Evolutionary conservation across 2,329 filamentous ascomycete species (phyloP).

Genomic region (Camillea tinctor): DNA sequence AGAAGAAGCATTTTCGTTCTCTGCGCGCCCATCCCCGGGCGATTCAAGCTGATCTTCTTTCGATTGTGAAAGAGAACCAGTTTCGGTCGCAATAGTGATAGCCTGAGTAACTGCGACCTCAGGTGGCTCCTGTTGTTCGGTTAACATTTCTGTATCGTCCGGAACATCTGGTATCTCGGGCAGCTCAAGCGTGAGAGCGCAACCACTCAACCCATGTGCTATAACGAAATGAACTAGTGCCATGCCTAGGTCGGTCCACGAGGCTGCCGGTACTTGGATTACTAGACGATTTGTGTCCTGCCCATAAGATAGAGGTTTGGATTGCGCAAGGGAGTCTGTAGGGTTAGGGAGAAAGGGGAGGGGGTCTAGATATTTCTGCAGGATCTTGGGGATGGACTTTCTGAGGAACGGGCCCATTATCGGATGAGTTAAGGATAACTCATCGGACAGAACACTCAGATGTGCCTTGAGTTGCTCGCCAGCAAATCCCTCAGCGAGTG

Average conservation of each 20-base stretch:
- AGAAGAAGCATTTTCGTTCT: slow-evolving; percentile 28
- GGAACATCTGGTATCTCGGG: slow-evolving; percentile 34
- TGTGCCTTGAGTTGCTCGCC: slow-evolving; percentile 60
- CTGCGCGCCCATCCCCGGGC: slow-evolving; percentile 33
- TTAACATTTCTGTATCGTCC: slow-evolving; percentile 29
- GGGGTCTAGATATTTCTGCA: slow-evolving; percentile 58
- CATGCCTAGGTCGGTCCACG: slow-evolving; percentile 45
- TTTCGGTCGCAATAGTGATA: slow-evolving; percentile 4
- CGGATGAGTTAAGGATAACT: slow-evolving; percentile 59
- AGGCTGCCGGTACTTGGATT: slow-evolving; percentile 33
- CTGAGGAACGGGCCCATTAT: slow-evolving; percentile 57
- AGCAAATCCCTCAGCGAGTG: slow-evolving; percentile 61
- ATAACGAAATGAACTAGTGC: slow-evolving; percentile 38
- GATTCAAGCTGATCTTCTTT: slow-evolving; percentile 40
- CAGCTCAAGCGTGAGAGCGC: slow-evolving; percentile 35
- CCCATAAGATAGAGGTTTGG: slow-evolving; percentile 13
- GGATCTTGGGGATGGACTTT: slow-evolving; percentile 47
- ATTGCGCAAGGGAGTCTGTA: slow-evolving; percentile 32
- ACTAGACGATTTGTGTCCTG: slow-evolving; percentile 19
- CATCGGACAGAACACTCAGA: slow-evolving; percentile 52
- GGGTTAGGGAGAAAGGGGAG: slow-evolving; percentile 61
- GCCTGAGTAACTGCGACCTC: slow-evolving; percentile 10
- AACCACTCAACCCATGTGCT: slow-evolving; percentile 35
- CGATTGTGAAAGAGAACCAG: slow-evolving; percentile 11
- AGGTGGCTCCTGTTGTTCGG: slow-evolving; percentile 22